Percentiles rank a stretch among this genome's conserved stretches.
Conservation (phyloP, 2,329 filamentous ascomycete genomes). For the Amesomyces nigricolor region DNA sequence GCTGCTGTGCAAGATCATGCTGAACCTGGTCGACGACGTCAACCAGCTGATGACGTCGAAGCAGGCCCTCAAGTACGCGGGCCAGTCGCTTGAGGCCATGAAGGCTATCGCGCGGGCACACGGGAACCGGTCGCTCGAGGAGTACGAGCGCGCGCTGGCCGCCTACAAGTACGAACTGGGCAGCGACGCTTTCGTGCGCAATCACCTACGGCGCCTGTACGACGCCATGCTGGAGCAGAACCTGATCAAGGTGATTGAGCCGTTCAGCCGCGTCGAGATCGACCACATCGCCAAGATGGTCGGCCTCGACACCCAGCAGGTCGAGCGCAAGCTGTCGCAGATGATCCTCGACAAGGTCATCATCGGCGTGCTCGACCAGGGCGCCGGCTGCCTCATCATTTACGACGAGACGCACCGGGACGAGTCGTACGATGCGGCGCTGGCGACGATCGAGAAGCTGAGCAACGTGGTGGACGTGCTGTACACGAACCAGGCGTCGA, state of each 20-base stretch:
- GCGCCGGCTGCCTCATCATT: conserved; percentile 93
- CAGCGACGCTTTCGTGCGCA: conserved; percentile 91
- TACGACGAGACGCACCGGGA: conserved; percentile 94
- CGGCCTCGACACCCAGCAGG: conserved; percentile 88
- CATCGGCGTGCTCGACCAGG: conserved; percentile 93
- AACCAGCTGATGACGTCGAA: conserved; percentile 92
- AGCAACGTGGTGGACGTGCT: conserved; percentile 95
- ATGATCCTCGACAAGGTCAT: conserved; percentile 99
- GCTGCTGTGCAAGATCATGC: conserved; percentile 99
- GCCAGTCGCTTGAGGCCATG: conserved; percentile 96
- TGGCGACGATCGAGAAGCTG: conserved; percentile 94
- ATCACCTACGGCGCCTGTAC: conserved; percentile 91
- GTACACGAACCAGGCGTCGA: conserved; percentile 94
- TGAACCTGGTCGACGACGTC: conserved; percentile 94
- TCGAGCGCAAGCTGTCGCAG: conserved; percentile 96
- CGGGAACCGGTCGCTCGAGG: conserved; percentile 88
- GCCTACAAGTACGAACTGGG: conserved; percentile 91
- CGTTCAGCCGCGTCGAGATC: conserved; percentile 95
- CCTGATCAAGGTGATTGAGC: conserved; percentile 98
- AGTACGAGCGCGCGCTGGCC: conserved; percentile 90
- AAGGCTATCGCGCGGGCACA: conserved; percentile 96
- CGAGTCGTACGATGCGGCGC: conserved; percentile 86
- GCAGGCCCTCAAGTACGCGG: conserved; percentile 93
- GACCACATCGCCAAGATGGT: conserved; percentile 97
- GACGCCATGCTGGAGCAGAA: conserved; percentile 99